Evolutionary conservation across 1,139 yeast genomes (phyloP), one percentile per base, ranked within the genome.

Genomic region (Wickerhamiella pararugosa): DNA sequence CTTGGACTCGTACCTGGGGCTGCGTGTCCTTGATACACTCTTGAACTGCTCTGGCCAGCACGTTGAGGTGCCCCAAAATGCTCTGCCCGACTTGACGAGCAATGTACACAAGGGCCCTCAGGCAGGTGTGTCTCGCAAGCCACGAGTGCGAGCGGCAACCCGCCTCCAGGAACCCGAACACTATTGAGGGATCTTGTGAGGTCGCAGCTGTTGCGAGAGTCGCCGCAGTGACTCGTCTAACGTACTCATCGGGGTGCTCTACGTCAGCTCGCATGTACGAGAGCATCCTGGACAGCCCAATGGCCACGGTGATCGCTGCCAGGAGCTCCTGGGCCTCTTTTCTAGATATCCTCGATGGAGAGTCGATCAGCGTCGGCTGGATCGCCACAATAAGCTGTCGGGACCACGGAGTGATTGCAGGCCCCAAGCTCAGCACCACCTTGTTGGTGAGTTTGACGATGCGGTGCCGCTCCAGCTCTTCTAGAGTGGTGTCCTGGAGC

Each of bases 61-160:
- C 78, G 10, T 73, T 64, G 40, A 87, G 60, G 52, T 79, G 77
- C 0, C 97, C 96, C 34, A 87, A 60, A 0, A 86, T 70, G 1
- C 87, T 84, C 25, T 79, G 71, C 0, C 94, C 94, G 51, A 77
- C 61, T 27, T 78, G 56, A 1, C 73, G 59, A 9, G 93, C 79
- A 34, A 84, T 68, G 53, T 83, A 93, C 54, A 82, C 93, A 15
- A 86, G 69, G 11, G 77, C 74, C 52, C 75, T 79, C 11, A 78
- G 71, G 47, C 96, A 97, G 0, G 95, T 83, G 50, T 83, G 94
- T 39, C 94, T 73, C 1, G 94, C 87, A 51, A 75, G 75, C 92
- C 94, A 80, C 43, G 77, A 81, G 53, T 76, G 78, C 0, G 94
- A 80, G 43, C 70, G 70, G 43, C 92, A 77, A 1, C 84, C 92